Base-by-base conservation (phyloP, 2,329 filamentous ascomycete genomes). In the Diaporthe humulicola region DNA sequence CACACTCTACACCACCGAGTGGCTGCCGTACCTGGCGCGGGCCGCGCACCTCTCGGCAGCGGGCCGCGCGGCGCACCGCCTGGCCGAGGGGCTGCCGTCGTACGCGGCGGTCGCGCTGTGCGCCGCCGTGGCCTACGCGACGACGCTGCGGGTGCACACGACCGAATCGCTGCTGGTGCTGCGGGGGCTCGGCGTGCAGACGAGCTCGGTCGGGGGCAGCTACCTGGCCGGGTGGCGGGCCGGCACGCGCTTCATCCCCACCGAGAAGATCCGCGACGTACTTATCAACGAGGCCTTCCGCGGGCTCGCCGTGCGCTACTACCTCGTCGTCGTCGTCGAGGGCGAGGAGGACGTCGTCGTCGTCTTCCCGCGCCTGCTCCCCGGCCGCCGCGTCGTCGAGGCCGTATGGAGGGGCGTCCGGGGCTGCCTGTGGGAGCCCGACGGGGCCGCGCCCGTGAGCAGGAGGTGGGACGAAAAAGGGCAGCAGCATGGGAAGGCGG, bases 281-380 rank as follows among this genome's bases (percentile, higher is more conserved):
- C 91, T 98, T 71, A 94, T 99, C 69, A 95, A 98, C 82, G 97
- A 99, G 86, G 97, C 96, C 4, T 98, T 98, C 84, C 91, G 91
- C 74, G 96, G 96, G 0, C 98, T 98, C 80, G 95, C 96, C 84
- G 95, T 98, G 48, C 87, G 93, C 54, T 98, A 96, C 81, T 98
- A 98, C 81, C 86, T 99, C 12, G 91, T 95, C 6, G 94, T 98
- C 40, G 93, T 98, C 71, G 95, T 98, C 25, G 94, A 97, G 79
- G 95, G 93, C 2, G 96, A 98, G 84, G 90, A 93, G 71, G 93
- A 97, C 78, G 90, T 98, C 6, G 94, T 98, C 0, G 96, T 99
- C n/a, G 95, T 98, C 4, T 99, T 99, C 82, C 96, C 96, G 3
- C 90, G 89, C 73, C 84, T 98, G 77, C 82, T 98, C 76, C 97